Conservation (phyloP, 2,329 filamentous ascomycete species). For the Whalleya microplaca region DNA sequence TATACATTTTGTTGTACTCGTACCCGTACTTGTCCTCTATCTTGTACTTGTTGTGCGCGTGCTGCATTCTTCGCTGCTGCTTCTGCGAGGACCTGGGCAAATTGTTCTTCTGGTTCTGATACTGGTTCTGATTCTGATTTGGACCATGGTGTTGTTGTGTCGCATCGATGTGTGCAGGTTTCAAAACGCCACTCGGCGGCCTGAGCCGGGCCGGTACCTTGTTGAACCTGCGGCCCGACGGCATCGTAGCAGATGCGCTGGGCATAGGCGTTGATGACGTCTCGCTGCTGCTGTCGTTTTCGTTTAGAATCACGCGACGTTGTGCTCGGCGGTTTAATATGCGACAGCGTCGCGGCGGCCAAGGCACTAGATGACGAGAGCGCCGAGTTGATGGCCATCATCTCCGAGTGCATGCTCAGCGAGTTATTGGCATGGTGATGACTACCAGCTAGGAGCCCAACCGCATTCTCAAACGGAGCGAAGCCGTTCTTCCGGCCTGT, state of each 20-base stretch:
- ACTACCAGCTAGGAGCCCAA: conserved; percentile 39
- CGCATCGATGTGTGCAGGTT: conserved; percentile 47
- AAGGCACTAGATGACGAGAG: conserved; percentile 48
- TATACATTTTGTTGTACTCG: conserved; percentile 20
- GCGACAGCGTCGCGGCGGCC: conserved; percentile 46
- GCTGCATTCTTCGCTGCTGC: conserved; percentile 16
- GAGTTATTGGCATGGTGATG: conserved; percentile 43
- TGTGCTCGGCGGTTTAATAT: conserved; percentile 46
- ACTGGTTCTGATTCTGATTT: conserved; percentile 18
- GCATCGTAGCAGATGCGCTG: conserved; percentile 44
- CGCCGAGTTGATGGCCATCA: conserved; percentile 58
- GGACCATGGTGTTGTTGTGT: conserved; percentile 19
- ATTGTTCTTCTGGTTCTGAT: conserved; percentile 33
- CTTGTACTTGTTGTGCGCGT: conserved; percentile 13
- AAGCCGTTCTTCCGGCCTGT: conserved; percentile 9
- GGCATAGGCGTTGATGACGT: conserved; percentile 49
- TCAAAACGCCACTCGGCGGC: conserved; percentile 54
- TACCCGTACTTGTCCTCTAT: neutral
- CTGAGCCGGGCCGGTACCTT: conserved; percentile 39
- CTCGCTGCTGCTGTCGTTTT: conserved; percentile 46
- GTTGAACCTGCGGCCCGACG: conserved; percentile 34
- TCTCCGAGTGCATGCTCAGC: conserved; percentile 58
- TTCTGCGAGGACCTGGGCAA: conserved; percentile 29
- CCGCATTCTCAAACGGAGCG: conserved; percentile 44
- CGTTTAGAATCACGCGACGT: conserved; percentile 45